phyloP scores from a whole-genome alignment of 2,329 filamentous ascomycete species.

The Monilinia vaccinii-corymbosi region DNA sequence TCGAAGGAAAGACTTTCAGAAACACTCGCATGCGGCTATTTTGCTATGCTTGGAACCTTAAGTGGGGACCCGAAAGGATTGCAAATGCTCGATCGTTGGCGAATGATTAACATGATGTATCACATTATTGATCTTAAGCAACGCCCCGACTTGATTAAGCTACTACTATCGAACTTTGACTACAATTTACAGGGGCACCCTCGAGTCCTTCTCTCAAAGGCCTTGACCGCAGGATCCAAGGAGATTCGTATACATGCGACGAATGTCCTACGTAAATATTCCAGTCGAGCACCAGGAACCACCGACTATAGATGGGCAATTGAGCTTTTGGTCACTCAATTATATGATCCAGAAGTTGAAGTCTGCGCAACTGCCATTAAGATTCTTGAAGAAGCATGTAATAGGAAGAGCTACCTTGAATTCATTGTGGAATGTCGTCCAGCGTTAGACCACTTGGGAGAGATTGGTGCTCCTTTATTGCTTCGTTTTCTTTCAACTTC shows the following conservation, averaged over 20 bases:
- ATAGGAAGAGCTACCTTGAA: slow-evolving; percentile 80
- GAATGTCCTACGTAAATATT: slow-evolving; percentile 78
- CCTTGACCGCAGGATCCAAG: slow-evolving; percentile 83
- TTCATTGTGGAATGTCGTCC: slow-evolving; percentile 96
- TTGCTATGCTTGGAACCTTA: slow-evolving; percentile 80
- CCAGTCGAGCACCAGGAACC: slow-evolving; percentile 46
- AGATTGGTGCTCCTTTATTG: slow-evolving; percentile 89
- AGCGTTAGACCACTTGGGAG: slow-evolving; percentile 86
- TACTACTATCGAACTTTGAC: slow-evolving; percentile 84
- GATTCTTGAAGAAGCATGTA: slow-evolving; percentile 94
- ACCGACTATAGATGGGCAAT: slow-evolving; percentile 91
- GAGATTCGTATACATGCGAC: slow-evolving; percentile 87
- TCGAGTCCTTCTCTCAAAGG: slow-evolving; percentile 85
- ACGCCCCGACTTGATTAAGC: slow-evolving; percentile 82
- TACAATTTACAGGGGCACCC: slow-evolving; percentile 84
- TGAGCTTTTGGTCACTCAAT: slow-evolving; percentile 88
- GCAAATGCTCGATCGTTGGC: slow-evolving; percentile 88
- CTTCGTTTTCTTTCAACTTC: slow-evolving; percentile 91
- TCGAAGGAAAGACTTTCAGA: slow-evolving; percentile 75
- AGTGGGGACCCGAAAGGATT: slow-evolving; percentile 77
- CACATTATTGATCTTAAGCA: slow-evolving; percentile 90
- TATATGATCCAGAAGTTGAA: slow-evolving; percentile 95
- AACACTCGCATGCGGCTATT: slow-evolving; percentile 86
- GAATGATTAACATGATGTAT: slow-evolving; percentile 99
- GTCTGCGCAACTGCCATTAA: slow-evolving; percentile 95